phyloP scores from a whole-genome alignment of 352 stramenopile species.

The Pilasporangium apinafurcum region DNA sequence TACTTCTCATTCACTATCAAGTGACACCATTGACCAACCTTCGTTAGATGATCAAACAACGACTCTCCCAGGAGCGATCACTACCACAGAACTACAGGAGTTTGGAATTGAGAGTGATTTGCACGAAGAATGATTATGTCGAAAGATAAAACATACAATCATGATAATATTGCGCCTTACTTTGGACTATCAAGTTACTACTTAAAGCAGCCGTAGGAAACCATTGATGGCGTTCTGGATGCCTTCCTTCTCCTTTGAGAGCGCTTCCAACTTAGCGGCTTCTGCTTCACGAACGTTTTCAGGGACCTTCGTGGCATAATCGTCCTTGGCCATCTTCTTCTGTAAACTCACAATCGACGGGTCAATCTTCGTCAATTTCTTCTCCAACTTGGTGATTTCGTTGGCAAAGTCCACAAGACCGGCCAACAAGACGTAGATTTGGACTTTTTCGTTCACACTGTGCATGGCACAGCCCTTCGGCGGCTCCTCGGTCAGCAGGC shows the following conservation, averaged over 20 bases:
- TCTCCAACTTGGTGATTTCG: conserved; percentile 88
- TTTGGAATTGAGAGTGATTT: too few species aligned
- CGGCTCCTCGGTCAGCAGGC: conserved; percentile 77
- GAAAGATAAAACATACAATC: too few species aligned
- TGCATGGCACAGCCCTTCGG: conserved; percentile 90
- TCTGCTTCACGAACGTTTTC: conserved; percentile 75
- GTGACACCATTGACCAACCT: too few species aligned
- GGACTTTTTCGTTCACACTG: conserved; percentile 92
- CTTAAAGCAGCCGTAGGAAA: conserved; percentile 74
- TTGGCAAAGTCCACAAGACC: conserved; percentile 85
- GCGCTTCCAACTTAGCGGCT: conserved; percentile 64
- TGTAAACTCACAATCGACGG: conserved; percentile 61
- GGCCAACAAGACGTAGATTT: conserved; percentile 83
- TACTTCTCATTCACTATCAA: too few species aligned
- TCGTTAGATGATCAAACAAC: too few species aligned
- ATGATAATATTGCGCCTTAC: too few species aligned
- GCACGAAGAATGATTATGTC: too few species aligned
- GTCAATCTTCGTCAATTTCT: conserved; percentile 81
- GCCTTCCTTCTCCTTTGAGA: conserved; percentile 76
- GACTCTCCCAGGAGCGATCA: too few species aligned
- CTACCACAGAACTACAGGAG: too few species aligned
- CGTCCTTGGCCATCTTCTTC: conserved; percentile 79
- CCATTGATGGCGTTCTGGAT: conserved; percentile 71
- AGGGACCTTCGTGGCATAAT: conserved; percentile 78
- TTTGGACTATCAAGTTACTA: background rate